Percentiles rank a stretch among this genome's conserved stretches.
Evolutionary conservation across 495 filamentous ascomycete genomes (phyloP).

Genomic region (Lichenothelia convexa): DNA sequence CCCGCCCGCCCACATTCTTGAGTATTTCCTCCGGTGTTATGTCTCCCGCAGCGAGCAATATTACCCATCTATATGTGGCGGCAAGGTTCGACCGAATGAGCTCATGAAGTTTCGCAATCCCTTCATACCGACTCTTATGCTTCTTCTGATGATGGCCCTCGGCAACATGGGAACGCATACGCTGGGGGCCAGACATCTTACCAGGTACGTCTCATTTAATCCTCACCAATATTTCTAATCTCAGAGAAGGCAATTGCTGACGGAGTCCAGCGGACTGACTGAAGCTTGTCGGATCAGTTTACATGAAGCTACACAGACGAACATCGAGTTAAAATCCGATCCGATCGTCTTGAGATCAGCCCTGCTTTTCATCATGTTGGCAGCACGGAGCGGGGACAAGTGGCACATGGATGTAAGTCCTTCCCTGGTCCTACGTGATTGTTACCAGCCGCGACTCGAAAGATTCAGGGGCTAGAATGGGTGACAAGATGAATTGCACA

Average conservation of each 20-base stretch:
- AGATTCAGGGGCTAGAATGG: too few relatives aligned
- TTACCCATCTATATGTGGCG: conserved; percentile 5
- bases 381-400: conserved; percentile 9
- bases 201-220: too few relatives aligned
- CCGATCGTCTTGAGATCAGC: conserved; percentile 5
- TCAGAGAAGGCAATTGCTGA: not conserved
- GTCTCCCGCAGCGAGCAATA: conserved; percentile 7
- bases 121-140: conserved; percentile 5
- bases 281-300: conserved; percentile 10
- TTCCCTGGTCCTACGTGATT: not conserved
- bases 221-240: too few relatives aligned
- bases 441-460: too few relatives aligned
- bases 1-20: not conserved
- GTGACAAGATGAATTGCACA: too few relatives aligned
- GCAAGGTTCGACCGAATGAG: not conserved
- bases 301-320: conserved; percentile 5
- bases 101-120: conserved; percentile 5
- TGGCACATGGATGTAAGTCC: conserved; percentile 7
- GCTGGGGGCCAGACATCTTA: conserved; percentile 5
- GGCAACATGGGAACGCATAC: conserved; percentile 7
- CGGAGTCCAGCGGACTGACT: conserved; percentile 4
- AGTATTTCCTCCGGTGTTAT: conserved; percentile 6
- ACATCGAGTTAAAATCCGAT: conserved; percentile 4
- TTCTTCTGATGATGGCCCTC: conserved; percentile 10
- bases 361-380: conserved; percentile 6